Percentiles rank a stretch among this genome's conserved stretches.
Evolutionary conservation across 2,329 filamentous ascomycete genomes (phyloP).

Genomic region (Calonectria ilicicola): DNA sequence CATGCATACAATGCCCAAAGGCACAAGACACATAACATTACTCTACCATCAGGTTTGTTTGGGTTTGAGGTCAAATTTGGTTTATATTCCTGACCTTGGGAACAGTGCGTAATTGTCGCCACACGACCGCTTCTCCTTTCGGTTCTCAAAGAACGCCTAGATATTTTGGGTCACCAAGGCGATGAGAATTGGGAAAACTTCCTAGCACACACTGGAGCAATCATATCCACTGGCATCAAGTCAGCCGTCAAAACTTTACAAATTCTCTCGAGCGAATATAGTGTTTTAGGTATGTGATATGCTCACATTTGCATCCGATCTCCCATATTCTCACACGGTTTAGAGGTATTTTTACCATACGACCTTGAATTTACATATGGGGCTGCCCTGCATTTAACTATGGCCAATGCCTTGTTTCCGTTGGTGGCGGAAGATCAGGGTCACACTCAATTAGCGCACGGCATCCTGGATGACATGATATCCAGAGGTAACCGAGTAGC

Average conservation of each 20-base stretch:
- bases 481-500: conserved; percentile 49
- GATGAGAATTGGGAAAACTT: conserved; percentile 48
- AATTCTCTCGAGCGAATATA: conserved; percentile 50
- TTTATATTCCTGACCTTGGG: not conserved
- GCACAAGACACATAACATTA: conserved; percentile 51
- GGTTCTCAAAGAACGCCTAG: conserved; percentile 51
- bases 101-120: conserved; percentile 52
- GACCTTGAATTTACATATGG: conserved; percentile 53
- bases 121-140: conserved; percentile 53
- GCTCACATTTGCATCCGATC: rapidly evolving
- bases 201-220: conserved; percentile 46
- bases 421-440: conserved; percentile 39
- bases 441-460: conserved; percentile 35
- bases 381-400: conserved; percentile 50
- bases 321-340: not conserved
- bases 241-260: conserved; percentile 54
- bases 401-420: conserved; percentile 52
- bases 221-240: conserved; percentile 55
- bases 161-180: conserved; percentile 34
- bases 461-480: conserved; percentile 50
- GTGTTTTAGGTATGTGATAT: conserved; percentile 46
- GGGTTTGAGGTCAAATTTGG: no score
- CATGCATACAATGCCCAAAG: conserved; percentile 50
- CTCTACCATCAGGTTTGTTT: conserved; percentile 52
- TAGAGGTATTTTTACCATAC: conserved; percentile 53